A percentile compares a stretch with the other conserved stretches of the same genome.
Evolutionary conservation across 2,329 filamentous ascomycete genomes (phyloP).

Genomic region (Colletotrichum acutatum): DNA sequence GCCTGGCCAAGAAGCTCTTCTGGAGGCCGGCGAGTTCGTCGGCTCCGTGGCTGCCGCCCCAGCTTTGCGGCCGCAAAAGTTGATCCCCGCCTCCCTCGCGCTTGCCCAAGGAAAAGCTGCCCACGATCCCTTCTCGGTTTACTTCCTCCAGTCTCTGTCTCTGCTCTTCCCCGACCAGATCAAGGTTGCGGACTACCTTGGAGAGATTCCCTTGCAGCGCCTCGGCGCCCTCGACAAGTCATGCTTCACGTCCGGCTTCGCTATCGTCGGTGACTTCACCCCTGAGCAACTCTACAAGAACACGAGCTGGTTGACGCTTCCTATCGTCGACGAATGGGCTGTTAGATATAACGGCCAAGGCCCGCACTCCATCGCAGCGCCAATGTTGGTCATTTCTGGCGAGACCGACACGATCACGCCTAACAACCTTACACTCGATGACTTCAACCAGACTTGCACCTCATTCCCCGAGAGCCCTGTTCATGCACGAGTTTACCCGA

Average conservation of each 20-base stretch:
- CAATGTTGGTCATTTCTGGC: slow-evolving; percentile 40
- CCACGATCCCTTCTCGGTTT: slow-evolving; percentile 33
- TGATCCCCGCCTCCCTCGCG: slow-evolving; percentile 27
- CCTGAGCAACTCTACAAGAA: slow-evolving; percentile 22
- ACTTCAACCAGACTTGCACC: slow-evolving; percentile 7
- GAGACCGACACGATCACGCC: slow-evolving; percentile 35
- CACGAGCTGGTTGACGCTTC: background rate
- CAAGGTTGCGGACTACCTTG: slow-evolving; percentile 35
- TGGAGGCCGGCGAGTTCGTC: slow-evolving; percentile 27
- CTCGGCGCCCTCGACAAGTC: slow-evolving; percentile 15
- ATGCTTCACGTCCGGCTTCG: slow-evolving; percentile 28
- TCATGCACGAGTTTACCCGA: slow-evolving; percentile 10
- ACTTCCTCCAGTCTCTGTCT: slow-evolving; percentile 35
- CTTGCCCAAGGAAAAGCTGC: slow-evolving; percentile 21
- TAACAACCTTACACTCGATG: background rate
- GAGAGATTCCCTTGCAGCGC: background rate
- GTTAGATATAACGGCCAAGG: slow-evolving; percentile 37
- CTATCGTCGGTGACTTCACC: background rate
- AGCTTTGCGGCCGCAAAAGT: slow-evolving; percentile 27
- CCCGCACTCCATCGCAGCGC: slow-evolving; percentile 36
- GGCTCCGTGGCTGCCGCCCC: slow-evolving; percentile 34
- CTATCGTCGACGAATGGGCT: slow-evolving; percentile 18
- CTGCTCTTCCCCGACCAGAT: slow-evolving; percentile 31
- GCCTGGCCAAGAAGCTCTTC: background rate
- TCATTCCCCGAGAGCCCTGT: slow-evolving; percentile 6